Evolutionary conservation across 306 rosid genomes (phyloP), one percentile per base, ranked within the genome.

Genomic region (Castanopsis chinensis): DNA sequence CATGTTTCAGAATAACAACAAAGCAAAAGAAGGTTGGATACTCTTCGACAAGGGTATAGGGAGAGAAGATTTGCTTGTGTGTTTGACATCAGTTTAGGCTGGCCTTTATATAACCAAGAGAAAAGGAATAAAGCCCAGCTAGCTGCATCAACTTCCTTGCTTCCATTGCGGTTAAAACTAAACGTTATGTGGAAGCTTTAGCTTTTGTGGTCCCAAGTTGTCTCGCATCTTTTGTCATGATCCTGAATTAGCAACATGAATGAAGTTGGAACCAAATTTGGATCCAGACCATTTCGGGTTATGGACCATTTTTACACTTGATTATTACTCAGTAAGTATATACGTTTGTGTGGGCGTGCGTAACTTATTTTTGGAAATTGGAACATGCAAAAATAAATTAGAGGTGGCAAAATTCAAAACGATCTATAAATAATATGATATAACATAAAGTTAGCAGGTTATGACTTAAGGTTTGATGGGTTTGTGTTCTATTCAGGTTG

Each of bases 141-240:
- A 25, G 4, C 9, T 78, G 87, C 85, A 88, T 81, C 91, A 76
- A 86, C 88, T 86, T 86, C 86, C 71, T 83, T 88, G 57, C 92
- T 88, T 85, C 82, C 51, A 37, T 43, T 80, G 27, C 69, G 81
- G 67, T 79, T 75, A 78, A 88, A 35, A 54, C 64, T n/a, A 71
- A 72, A 76, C 54, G 69, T 54, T 35, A 69, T 18, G 83, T 59
- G 69, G 69, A 76, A 74, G 86, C 80, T 25, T 37, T 60, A 63
- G 15, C 69, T 43, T 69, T 68, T 57, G 79, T 61, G 32, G 37
- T 73, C 75, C 78, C 69, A 2, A 37, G 74, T 57, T 80, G 79
- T 82, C 65, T 53, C 58, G 33, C 74, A 72, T 72, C 76, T 20
- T 19, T 75, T 57, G 57, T 37, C 51, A 58, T 57, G 76, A 55